Conservation (phyloP, 140 eudicot species). For the Flaveria floridana region DNA sequence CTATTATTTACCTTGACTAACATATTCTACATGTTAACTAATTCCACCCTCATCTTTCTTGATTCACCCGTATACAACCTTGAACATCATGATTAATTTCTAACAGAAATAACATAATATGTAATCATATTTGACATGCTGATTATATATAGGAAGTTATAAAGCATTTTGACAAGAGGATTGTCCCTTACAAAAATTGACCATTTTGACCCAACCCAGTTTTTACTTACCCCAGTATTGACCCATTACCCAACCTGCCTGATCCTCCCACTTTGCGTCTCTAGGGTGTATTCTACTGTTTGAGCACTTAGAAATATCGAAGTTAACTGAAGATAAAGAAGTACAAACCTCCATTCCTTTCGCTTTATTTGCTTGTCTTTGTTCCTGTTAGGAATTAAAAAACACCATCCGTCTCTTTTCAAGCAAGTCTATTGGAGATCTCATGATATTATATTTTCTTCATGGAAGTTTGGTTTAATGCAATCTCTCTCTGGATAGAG, state of each 20-base stretch:
- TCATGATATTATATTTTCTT: not conserved
- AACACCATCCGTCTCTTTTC: not conserved
- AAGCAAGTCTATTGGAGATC: not conserved
- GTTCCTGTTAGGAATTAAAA: conserved; percentile 2
- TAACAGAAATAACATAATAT: no score
- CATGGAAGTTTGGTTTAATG: not conserved
- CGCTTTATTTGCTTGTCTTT: not conserved
- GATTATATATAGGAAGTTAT: not conserved
- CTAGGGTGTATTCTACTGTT: not conserved
- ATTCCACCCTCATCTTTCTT: no score
- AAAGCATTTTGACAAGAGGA: not conserved
- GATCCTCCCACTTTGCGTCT: not conserved
- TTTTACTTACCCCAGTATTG: not conserved
- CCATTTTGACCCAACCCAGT: not conserved
- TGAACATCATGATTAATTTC: no score
- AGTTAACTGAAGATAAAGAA: not conserved
- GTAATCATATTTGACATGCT: not conserved
- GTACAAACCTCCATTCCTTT: conserved; percentile 5
- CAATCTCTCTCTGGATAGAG: not conserved
- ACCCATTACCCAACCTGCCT: not conserved
- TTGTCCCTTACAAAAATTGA: not conserved
- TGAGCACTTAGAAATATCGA: not conserved
- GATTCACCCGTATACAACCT: no score
- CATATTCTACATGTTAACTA: no score
- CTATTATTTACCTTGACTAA: no score